phyloP scores from a whole-genome alignment of 2,329 filamentous ascomycete genomes.

The Pseudocercospora cruenta region DNA sequence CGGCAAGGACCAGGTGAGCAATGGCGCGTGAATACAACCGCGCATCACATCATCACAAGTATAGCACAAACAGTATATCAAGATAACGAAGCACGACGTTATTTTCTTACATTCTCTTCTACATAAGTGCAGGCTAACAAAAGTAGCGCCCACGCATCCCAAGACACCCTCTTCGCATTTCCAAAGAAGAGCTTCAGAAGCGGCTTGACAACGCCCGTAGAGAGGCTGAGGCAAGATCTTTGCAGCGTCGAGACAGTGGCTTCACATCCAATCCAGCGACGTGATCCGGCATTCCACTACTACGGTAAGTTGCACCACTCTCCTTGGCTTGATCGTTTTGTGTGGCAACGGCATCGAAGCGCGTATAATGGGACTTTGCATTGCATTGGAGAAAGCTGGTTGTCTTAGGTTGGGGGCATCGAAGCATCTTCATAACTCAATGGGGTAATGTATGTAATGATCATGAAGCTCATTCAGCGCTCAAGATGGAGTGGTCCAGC shows the following conservation, averaged over 20 bases:
- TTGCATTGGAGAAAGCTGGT: conserved; percentile 1
- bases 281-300: background rate
- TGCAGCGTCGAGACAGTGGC: conserved; percentile 3
- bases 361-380: background rate
- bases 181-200: conserved; percentile 18
- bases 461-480: background rate
- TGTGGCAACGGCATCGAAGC: background rate
- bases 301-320: background rate
- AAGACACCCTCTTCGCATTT: conserved; percentile 17
- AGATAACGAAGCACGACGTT: conserved; percentile 9
- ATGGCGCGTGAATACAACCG: conserved; percentile 12
- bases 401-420: background rate
- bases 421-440: conserved; percentile 5
- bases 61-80: conserved; percentile 11
- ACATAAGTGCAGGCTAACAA: conserved; percentile 10
- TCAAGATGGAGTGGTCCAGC: background rate
- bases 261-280: background rate
- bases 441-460: conserved; percentile 2
- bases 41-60: background rate
- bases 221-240: conserved; percentile 9
- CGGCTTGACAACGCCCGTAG: conserved; percentile 12
- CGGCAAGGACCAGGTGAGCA: conserved; percentile 20
- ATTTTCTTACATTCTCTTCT: background rate
- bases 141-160: background rate
- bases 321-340: background rate